Percentiles rank a stretch among this genome's conserved stretches.
Evolutionary conservation across 2,329 filamentous ascomycete genomes (phyloP).

Genomic region (Hypoxylon sp.): DNA sequence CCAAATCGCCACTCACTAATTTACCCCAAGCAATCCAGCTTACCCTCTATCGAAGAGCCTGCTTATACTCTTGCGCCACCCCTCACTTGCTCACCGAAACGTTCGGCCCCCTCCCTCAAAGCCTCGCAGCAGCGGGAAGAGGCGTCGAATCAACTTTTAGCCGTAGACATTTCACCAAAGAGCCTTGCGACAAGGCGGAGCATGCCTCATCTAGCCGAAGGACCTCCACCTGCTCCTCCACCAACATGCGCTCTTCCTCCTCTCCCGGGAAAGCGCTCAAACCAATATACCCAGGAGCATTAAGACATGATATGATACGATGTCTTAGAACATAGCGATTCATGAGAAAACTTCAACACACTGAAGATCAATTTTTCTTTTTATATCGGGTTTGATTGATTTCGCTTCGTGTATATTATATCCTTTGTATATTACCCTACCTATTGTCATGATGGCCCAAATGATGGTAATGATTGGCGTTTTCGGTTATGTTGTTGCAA

Average conservation of each 20-base stretch:
- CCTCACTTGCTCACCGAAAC: slow-evolving; percentile 46
- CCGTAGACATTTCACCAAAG: slow-evolving; percentile 38
- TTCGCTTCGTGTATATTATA: slow-evolving; percentile 46
- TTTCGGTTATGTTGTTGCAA: slow-evolving; percentile 19
- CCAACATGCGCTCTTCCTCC: slow-evolving; percentile 70
- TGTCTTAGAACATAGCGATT: not conserved
- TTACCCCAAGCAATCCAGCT: slow-evolving; percentile 31
- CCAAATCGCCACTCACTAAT: slow-evolving; percentile 38
- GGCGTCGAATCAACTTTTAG: slow-evolving; percentile 24
- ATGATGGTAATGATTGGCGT: slow-evolving; percentile 41
- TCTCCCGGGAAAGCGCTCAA: slow-evolving; percentile 58
- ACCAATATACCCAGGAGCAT: slow-evolving; percentile 30
- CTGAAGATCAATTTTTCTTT: slow-evolving; percentile 7
- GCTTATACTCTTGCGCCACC: slow-evolving; percentile 33
- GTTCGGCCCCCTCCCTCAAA: slow-evolving; percentile 47
- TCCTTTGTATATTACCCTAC: slow-evolving; percentile 31
- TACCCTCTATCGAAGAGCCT: slow-evolving; percentile 32
- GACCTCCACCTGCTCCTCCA: slow-evolving; percentile 68
- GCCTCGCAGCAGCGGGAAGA: slow-evolving; percentile 25
- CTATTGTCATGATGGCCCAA: slow-evolving; percentile 35
- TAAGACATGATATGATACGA: slow-evolving; percentile 22
- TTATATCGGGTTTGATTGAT: slow-evolving; percentile 15
- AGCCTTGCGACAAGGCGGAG: slow-evolving; percentile 60
- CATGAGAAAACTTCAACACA: slow-evolving; percentile 14
- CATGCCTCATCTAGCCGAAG: slow-evolving; percentile 66